Evolutionary conservation across 495 filamentous ascomycete species (phyloP), one percentile per base, ranked within the genome.

Genomic region (Aspergillus nanangensis): DNA sequence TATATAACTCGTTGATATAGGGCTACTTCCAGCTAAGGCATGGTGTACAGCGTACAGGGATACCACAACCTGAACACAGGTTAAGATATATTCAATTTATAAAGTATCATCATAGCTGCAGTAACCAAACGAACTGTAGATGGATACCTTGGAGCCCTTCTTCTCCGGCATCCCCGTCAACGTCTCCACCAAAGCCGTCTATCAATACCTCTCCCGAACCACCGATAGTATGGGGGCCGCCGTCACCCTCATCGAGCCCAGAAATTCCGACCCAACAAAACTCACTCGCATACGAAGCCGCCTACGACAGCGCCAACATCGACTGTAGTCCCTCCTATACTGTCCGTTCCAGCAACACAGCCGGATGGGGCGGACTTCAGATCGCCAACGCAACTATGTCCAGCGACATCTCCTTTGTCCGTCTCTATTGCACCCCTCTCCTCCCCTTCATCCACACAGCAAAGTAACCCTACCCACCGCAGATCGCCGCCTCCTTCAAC

Each of bases 291-390:
- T 58, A 54, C 21, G 48, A 55, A 22, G 23, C 46, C 13, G 42
- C 41, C 27, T 52, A 55, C n/a, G 51, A 61, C 27, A 44, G 39
- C 20, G 41, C 55, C n/a, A 41, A 39, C n/a, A 36, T 48, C 5
- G 45, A 55, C 37, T 55, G 48, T 38, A 52, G 45, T 10, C 57
- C 57, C 0, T 54, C 50, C 21, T 61, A 52, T 45, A 47, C 45
- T 8, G 21, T 22, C 15, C 23, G 23, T 5, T 13, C 13, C 29
- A 22, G 3, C 22, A 34, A 9, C 18, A 22, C 19, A 17, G 11
- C 17, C 11, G 29, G 18, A 31, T 8, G 25, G 1, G 11, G 15
- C 4, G 39, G 39, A 5, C 19, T 42, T 9, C 23, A 19, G 7
- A 4, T 32, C 24, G 4, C 8, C 5, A 42, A 41, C 10, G 25